Evolutionary conservation across 1,139 yeast species (phyloP).

Genomic region (Zygosaccharomyces sapae): DNA sequence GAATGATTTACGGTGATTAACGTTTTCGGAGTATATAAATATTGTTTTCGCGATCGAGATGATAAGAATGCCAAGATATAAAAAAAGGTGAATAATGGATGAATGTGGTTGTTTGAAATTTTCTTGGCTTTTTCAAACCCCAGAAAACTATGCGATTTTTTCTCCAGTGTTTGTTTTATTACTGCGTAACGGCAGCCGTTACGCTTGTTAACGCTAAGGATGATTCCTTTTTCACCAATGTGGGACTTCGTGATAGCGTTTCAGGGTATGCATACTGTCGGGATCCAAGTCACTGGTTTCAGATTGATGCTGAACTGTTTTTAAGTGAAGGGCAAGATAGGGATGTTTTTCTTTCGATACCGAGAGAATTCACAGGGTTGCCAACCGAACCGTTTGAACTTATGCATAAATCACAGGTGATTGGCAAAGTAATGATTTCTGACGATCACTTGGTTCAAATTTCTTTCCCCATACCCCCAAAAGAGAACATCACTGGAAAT

Average conservation of each 20-base stretch:
- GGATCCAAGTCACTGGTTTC: conserved; percentile 30
- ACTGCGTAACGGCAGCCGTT: neutral
- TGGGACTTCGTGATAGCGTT: conserved; percentile 25
- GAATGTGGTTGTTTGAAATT: neutral
- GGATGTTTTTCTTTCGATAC: conserved; percentile 26
- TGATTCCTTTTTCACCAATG: conserved; percentile 19
- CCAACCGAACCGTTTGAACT: conserved; percentile 13
- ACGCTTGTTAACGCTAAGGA: conserved; percentile 1
- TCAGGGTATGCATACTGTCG: conserved; percentile 23
- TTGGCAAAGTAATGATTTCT: conserved; percentile 1
- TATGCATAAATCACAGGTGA: neutral
- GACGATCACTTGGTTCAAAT: neutral
- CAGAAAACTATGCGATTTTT: neutral
- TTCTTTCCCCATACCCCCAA: conserved; percentile 1
- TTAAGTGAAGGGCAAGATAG: conserved; percentile 20
- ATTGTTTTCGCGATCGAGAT: neutral
- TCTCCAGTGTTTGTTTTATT: neutral
- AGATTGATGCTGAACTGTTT: conserved; percentile 26
- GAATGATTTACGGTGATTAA: neutral
- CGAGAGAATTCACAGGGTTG: conserved; percentile 22
- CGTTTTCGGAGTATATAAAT: neutral
- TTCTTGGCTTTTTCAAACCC: conserved; percentile 1
- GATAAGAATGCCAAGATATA: neutral
- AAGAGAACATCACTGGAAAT: conserved; percentile 19
- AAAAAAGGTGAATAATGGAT: neutral